Conservation (phyloP, 1,139 yeast species). For the Blastobotrys aristatus region DNA sequence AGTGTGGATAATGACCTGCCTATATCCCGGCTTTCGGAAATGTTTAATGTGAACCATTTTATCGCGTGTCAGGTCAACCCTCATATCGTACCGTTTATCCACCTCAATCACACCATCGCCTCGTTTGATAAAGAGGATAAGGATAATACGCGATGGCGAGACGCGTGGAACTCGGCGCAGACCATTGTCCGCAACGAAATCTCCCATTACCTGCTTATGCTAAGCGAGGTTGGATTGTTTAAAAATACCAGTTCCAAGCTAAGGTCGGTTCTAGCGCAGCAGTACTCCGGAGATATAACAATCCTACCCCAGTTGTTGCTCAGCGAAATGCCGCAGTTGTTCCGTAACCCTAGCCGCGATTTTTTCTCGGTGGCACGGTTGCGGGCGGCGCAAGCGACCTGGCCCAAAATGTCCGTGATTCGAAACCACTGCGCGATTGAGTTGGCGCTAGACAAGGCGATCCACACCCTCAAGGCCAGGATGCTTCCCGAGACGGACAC, state of each 20-base stretch:
- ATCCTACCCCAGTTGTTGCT: conserved; percentile 70
- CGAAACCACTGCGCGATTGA: conserved; percentile 88
- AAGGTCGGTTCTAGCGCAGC: conserved; percentile 73
- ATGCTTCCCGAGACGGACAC: conserved; percentile 33
- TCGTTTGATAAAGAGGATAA: conserved; percentile 62
- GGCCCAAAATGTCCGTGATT: conserved; percentile 85
- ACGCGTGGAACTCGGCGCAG: conserved; percentile 49
- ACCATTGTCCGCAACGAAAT: conserved; percentile 64
- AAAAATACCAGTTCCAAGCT: conserved; percentile 67
- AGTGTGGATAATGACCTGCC: conserved; percentile 95
- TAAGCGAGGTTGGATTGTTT: conserved; percentile 70
- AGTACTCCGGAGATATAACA: conserved; percentile 90
- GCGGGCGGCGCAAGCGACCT: conserved; percentile 86
- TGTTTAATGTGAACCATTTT: conserved; percentile 95
- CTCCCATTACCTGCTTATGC: conserved; percentile 67
- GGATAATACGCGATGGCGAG: conserved; percentile 44
- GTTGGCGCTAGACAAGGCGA: conserved; percentile 77
- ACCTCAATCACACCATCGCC: conserved; percentile 21
- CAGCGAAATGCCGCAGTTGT: conserved; percentile 55
- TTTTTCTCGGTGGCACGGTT: conserved; percentile 65
- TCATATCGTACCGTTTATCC: conserved; percentile 85
- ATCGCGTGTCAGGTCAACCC: conserved; percentile 97
- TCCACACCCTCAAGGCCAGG: conserved; percentile 60
- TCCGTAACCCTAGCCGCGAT: conserved; percentile 75
- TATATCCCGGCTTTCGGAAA: conserved; percentile 79